Evolutionary conservation across 192 early-diverging fungal genomes (phyloP), one percentile per base, ranked within the genome.

Genomic region (Coemansia sp.): DNA sequence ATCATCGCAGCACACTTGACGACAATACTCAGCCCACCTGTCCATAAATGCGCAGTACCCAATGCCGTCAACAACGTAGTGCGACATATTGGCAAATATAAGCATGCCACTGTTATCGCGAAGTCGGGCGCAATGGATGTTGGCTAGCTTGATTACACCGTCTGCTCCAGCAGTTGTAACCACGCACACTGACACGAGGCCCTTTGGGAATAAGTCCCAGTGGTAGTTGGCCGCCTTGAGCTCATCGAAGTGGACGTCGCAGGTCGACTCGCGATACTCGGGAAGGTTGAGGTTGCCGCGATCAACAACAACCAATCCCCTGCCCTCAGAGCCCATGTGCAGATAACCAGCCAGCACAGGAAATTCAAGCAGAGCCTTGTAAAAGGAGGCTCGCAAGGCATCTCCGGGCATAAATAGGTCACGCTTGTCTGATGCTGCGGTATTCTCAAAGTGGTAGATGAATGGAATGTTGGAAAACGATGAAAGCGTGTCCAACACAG

Each of bases 341-440:
- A 72, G 12, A 25, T 64, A 42, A 6, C 75, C 75, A 9, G 63
- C 70, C 8, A 77, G 63, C 11, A 77, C 65, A 7, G 75, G 70
- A 25, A 72, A 77, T 25, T 69, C 63, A 6, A 65, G 27, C 0
- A 77, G 38, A 0, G 62, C 32, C 25, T 17, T 62, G 34, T 64
- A 62, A 38, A 77, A 77, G 6, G 75, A 68, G 6, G 27, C 57
- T 8, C 59, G 31, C 10, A 77, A 31, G 6, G 53, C n/a, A 3
- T 41, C 46, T 5, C 27, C 21, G 5, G 66, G 75, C 75, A 77
- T 77, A 65, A 77, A 77, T 14, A 59, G 14, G 29, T 53, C 5
- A 10, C 14, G 31, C 19, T 25, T 62, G 39, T 50, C 21, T 50
- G 48, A 19, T 23, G 21, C 48, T 11, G 41, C 44, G 5, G 29